Evolutionary conservation across 2,329 filamentous ascomycete genomes (phyloP).

Genomic region (Byssochlamys sp.): DNA sequence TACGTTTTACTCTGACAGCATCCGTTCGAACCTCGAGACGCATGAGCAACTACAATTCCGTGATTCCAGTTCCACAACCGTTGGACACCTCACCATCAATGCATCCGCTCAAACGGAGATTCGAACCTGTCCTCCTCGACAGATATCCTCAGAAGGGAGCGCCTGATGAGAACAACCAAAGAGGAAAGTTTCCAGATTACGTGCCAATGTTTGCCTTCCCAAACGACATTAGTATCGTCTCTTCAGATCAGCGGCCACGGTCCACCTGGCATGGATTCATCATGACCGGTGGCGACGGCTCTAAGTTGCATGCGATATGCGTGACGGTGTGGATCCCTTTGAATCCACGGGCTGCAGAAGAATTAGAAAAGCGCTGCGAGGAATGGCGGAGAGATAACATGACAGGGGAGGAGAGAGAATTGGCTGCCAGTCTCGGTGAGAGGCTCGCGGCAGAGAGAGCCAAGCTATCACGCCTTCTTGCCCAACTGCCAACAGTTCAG

Average conservation of each 20-base stretch:
- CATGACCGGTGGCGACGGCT: slow-evolving; percentile 89
- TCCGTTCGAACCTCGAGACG: slow-evolving; percentile 74
- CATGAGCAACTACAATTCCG: slow-evolving; percentile 94
- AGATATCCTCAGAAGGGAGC: slow-evolving; percentile 79
- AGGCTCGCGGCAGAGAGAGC: slow-evolving; percentile 78
- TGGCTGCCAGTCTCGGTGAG: slow-evolving; percentile 84
- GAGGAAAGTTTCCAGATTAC: slow-evolving; percentile 88
- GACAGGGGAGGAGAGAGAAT: slow-evolving; percentile 91
- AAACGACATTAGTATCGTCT: slow-evolving; percentile 94
- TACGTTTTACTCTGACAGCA: slow-evolving; percentile 32
- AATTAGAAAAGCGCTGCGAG: slow-evolving; percentile 64
- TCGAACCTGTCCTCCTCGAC: slow-evolving; percentile 92
- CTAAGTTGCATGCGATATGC: slow-evolving; percentile 83
- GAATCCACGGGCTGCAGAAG: slow-evolving; percentile 69
- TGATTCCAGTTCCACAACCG: slow-evolving; percentile 86
- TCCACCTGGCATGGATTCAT: slow-evolving; percentile 99
- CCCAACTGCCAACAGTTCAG: slow-evolving; percentile 67
- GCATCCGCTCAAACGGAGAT: slow-evolving; percentile 87
- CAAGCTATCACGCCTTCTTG: slow-evolving; percentile 76
- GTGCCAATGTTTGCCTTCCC: slow-evolving; percentile 99
- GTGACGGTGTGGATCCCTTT: slow-evolving; percentile 88
- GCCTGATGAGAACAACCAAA: slow-evolving; percentile 65
- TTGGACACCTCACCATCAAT: slow-evolving; percentile 82
- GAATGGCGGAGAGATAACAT: slow-evolving; percentile 85
- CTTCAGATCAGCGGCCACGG: slow-evolving; percentile 80